A percentile compares a stretch with the other conserved stretches of the same genome.
Evolutionary conservation across 257 asterid genomes (phyloP).

Genomic region (Solanum sparsipilum): DNA sequence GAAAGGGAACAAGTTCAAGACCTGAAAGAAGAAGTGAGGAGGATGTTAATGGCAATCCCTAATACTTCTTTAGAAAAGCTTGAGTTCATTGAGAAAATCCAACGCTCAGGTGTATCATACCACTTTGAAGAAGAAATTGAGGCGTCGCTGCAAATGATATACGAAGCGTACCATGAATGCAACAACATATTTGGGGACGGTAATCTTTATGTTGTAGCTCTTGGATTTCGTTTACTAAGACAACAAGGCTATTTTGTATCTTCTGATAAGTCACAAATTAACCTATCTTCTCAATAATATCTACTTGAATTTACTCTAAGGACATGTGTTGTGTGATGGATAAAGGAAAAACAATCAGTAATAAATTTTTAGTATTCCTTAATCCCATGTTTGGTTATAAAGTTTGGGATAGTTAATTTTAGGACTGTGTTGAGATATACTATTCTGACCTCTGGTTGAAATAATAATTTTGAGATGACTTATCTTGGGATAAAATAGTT

Average conservation of each 20-base stretch:
- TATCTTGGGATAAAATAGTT: too few species aligned
- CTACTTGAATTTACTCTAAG: too few species aligned
- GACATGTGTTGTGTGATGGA: too few species aligned
- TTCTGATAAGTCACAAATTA: background rate
- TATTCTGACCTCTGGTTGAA: too few species aligned
- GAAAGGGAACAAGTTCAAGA: background rate
- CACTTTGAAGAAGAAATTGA: constrained; percentile 13
- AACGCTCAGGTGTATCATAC: constrained; percentile 15
- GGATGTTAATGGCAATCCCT: background rate
- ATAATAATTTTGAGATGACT: too few species aligned
- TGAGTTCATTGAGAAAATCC: constrained; percentile 5
- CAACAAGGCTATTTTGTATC: constrained; percentile 6
- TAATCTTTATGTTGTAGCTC: background rate
- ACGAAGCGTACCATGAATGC: background rate
- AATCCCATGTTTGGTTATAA: too few species aligned
- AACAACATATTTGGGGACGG: background rate
- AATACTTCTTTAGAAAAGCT: background rate
- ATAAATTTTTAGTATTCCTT: too few species aligned
- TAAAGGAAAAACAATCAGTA: too few species aligned
- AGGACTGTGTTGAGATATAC: too few species aligned
- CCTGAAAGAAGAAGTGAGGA: background rate
- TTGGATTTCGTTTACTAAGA: constrained; percentile 14
- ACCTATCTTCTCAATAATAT: too few species aligned
- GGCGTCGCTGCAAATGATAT: background rate
- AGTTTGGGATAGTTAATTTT: too few species aligned